Base-by-base conservation (phyloP, 2,329 filamentous ascomycete species). In the Trichoderma atroviride region DNA sequence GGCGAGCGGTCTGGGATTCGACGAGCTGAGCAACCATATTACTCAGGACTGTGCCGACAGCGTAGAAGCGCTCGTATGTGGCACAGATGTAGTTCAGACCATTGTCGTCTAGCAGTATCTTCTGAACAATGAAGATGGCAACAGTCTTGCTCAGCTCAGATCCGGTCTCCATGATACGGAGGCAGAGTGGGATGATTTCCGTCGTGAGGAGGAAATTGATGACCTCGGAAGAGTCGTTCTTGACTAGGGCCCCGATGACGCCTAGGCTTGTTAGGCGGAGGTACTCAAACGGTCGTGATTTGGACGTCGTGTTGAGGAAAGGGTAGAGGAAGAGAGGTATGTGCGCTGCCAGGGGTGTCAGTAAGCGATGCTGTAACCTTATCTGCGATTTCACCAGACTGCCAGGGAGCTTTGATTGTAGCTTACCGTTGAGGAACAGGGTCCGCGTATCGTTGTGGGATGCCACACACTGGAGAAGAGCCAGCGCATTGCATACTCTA, bases 1-100 rank as follows among this genome's bases (percentile, higher is more conserved):
- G 86, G 64, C 96, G 88, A 35, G 97, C 96, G 1, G 96, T 99
- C 82, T 99, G 96, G 78, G 97, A 95, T 81, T 99, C 96, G 50
- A 98, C 96, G 47, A 99, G 87, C 82, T 98, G 95, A 65, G 92
- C 94, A 69, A 99, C 96, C 96, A 99, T 99, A 79, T 98, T 99
- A 83, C 93, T 97, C 50, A 99, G 84, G 6, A 99, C 96, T 1
- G 96, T 99, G 6, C 96, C 96, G 5, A 99, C 96, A 9, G 96
- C 96, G 75, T 98, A 99, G 82, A 99, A 99, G 24, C 96, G 89
- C 84, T 99, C 96, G 76, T 99, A 99, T 0, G 96, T 99, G 73
- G 96, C 95, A 82, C 96, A 99, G 70, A 99, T 99, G 81, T 99
- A 99, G 77, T 96, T 96, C 72, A 99, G 87, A 4, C 96, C 96